Base-by-base conservation (phyloP, 2,329 filamentous ascomycete genomes). In the Pyrenochaeta sp. region DNA sequence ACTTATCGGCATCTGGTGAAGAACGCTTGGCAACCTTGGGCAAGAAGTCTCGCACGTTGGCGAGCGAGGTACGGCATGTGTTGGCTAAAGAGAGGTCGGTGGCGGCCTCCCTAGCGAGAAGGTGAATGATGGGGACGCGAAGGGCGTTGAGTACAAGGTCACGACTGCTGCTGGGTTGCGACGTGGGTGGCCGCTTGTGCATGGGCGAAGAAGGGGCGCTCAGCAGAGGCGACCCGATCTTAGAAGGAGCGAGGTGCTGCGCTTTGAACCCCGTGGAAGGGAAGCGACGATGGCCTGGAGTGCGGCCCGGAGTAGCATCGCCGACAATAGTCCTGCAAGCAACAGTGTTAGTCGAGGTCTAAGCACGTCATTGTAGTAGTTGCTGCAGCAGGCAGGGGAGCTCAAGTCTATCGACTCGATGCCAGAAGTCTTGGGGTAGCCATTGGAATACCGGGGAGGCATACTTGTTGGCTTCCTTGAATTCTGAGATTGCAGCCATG, bases 381-480 rank as follows among this genome's bases (percentile, higher is more conserved):
- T 9, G 30, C 30, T 50, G 50, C 25, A 34, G 45, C 27, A 39
- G 40, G 30, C 45, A 54, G 50, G 48, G 58, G 50, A 63, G 62
- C 45, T 56, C 44, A 54, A 57, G 60, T 61, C 43, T 58, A 37
- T 54, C 52, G 56, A 61, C 60, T 57, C 42, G 59, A 67, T 58
- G 56, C 51, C 59, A 68, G 56, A 62, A 58, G 61, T 50, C 28
- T 39, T 36, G 36, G 64, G 62, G 56, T 63, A 67, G 62, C 65
- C 65, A 67, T 54, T 59, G 63, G 64, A 56, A 65, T 45, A 71
- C 68, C 67, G 58, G 71, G 68, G 67, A 72, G 65, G 73, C 78
- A 71, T 76, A 81, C 79, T 84, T 84, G 72, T 85, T 86, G 37
- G 85, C 85, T 73, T 87, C 83, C 75, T 87, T 88, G 63, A 86